Conservation (phyloP, 1,284 basidiomycete genomes). For the Microbotryum violaceum region DNA sequence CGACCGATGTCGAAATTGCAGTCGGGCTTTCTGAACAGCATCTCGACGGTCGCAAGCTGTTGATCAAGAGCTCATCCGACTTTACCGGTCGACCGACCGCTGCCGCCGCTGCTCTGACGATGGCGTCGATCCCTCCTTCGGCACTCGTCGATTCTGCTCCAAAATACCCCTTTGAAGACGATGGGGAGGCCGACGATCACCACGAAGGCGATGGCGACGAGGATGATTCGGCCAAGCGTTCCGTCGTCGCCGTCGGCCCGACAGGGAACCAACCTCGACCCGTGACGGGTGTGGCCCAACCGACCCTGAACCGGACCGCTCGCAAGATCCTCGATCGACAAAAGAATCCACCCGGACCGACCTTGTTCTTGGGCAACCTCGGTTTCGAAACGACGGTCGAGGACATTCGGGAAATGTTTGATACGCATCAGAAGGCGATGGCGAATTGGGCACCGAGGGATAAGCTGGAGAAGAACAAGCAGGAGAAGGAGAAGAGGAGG, state of each 20-base stretch:
- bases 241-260: constrained; percentile 43
- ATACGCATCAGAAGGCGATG: constrained; percentile 50
- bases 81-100: constrained; percentile 40
- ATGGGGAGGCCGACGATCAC: constrained; percentile 53
- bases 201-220: constrained; percentile 42
- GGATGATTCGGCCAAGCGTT: constrained; percentile 35
- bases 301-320: constrained; percentile 54
- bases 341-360: constrained; percentile 72
- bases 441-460: constrained; percentile 30
- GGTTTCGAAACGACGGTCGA: constrained; percentile 49
- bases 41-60: constrained; percentile 73
- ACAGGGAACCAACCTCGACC: constrained; percentile 38
- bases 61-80: constrained; percentile 71
- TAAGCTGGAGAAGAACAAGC: constrained; percentile 16
- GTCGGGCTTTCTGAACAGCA: constrained; percentile 72
- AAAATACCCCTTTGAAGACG: constrained; percentile 1
- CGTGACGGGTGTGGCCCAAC: constrained; percentile 28
- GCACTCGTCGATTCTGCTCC: constrained; percentile 1
- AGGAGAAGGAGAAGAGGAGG: constrained; percentile 5
- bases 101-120: constrained; percentile 21
- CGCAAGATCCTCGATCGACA: constrained; percentile 73
- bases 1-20: constrained; percentile 64
- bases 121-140: constrained; percentile 10
- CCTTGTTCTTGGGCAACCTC: constrained; percentile 81
- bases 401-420: constrained; percentile 62